Base-by-base conservation (phyloP, 2,329 filamentous ascomycete genomes). In the Epichloe sibirici region DNA sequence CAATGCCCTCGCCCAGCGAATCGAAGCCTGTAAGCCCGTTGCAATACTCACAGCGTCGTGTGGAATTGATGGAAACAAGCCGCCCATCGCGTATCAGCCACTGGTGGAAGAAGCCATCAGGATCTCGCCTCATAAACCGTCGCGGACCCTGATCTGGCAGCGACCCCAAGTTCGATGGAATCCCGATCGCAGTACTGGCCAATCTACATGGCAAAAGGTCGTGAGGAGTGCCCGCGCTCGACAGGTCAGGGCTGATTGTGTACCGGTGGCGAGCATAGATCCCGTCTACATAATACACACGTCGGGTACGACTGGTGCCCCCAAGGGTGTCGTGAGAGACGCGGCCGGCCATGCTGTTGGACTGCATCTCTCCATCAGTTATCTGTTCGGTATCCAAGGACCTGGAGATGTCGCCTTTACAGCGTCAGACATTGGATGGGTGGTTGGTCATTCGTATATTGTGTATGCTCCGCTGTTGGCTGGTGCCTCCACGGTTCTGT, bases 201-300 rank as follows among this genome's bases (percentile, higher is more conserved):
- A 95, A 68, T 72, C 86, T 6, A 83, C 85, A 61, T 96, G 90
- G 90, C 85, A 89, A 63, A 74, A 80, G 53, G 71, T 94, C 17
- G 81, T 88, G 4, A 81, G 83, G 60, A 88, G 83, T 59, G 88
- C 85, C 3, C 77, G 71, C 45, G 79, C 79, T 43, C 74, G 88
- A 55, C 81, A 81, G 0, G 60, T 90, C 38, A 83, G 77, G 62
- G 86, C 86, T 0, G 83, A 76, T 6, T 85, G 87, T 53, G 89
- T 95, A 12, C 82, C 90, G 0, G 82, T 95, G 2, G 82, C 78
- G 57, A 88, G 87, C 50, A 83, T 78, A 7, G 89, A 95, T 59
- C 80, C 80, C 1, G 71, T 95, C n/a, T 95, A 96, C 67, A 86
- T 94, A 59, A 94, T 95, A 53, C 91, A 95, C 64, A 95, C 89